Conservation (phyloP, 2,329 filamentous ascomycete genomes). For the Sporothrix globosa region DNA sequence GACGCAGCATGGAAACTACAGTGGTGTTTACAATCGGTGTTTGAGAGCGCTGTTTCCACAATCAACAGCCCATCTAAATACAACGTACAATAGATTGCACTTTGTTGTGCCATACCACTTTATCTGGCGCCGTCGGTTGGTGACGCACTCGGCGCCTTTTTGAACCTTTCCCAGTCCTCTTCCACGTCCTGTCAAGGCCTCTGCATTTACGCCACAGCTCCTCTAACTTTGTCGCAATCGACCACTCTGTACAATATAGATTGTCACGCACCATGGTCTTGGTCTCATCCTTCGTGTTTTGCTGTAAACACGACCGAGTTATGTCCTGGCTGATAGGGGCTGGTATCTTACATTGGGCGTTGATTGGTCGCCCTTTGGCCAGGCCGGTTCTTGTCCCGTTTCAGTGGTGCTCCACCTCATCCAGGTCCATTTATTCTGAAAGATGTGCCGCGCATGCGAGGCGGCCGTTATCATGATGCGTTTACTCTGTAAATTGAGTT, state of each 20-base stretch:
- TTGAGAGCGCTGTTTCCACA: neutral
- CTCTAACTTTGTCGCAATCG: neutral
- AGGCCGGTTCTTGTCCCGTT: neutral
- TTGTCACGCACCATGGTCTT: neutral
- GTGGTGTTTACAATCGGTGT: neutral
- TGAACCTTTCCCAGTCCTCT: neutral
- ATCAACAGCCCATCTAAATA: too few relatives aligned
- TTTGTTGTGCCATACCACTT: neutral
- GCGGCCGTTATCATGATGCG: neutral
- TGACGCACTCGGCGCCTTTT: neutral
- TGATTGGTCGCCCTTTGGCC: conserved; percentile 13
- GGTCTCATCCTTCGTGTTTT: neutral
- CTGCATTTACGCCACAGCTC: neutral
- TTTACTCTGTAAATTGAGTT: too few relatives aligned
- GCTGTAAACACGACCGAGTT: neutral
- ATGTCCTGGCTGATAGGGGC: neutral
- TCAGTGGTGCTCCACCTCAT: neutral
- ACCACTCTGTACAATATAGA: too few relatives aligned
- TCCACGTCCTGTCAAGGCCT: neutral
- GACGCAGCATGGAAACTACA: conserved; percentile 21
- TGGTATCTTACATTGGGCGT: neutral
- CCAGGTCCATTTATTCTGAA: neutral
- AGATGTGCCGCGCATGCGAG: neutral
- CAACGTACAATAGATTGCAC: neutral
- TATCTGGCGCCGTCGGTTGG: neutral